Percentiles rank a stretch among this genome's conserved stretches.
Conservation (phyloP, 169 alveolate genomes). For the Plasmodium malariae region DNA sequence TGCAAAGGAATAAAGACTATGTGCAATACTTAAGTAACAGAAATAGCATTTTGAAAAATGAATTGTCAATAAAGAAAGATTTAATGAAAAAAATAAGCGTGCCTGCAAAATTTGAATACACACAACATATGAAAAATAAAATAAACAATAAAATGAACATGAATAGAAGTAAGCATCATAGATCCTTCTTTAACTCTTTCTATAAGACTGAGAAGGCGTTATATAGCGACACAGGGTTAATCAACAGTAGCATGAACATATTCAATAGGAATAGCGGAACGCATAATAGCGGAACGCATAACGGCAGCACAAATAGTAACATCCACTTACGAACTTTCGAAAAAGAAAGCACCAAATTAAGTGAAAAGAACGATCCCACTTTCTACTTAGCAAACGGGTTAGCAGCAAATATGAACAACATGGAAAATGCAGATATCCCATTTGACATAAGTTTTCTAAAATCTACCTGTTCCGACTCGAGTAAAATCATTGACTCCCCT, state of each 20-base stretch:
- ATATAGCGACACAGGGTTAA: slow-evolving; percentile 8
- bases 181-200: not conserved
- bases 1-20: slow-evolving; percentile 60
- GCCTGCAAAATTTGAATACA: not conserved
- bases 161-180: not conserved
- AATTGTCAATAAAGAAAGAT: slow-evolving; percentile 29
- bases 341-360: not conserved
- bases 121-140: slow-evolving; percentile 3
- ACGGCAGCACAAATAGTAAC: not conserved
- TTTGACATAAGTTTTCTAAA: slow-evolving; percentile 41
- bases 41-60: slow-evolving; percentile 57
- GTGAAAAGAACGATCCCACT: not conserved
- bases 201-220: slow-evolving; percentile 5
- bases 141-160: slow-evolving; percentile 7
- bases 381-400: not conserved
- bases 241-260: slow-evolving; percentile 16
- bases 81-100: slow-evolving; percentile 20
- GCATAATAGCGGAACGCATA: not conserved
- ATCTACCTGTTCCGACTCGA: slow-evolving; percentile 55
- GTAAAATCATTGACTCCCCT: slow-evolving; percentile 49
- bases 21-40: slow-evolving; percentile 56
- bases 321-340: not conserved
- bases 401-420: not conserved
- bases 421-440: slow-evolving; percentile 1
- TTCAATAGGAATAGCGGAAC: not conserved